These are phyloP conservation scores for Neurospora sp. DNA, from an alignment of 495 filamentous ascomycete species.

Conservation along the genomic window DNA sequence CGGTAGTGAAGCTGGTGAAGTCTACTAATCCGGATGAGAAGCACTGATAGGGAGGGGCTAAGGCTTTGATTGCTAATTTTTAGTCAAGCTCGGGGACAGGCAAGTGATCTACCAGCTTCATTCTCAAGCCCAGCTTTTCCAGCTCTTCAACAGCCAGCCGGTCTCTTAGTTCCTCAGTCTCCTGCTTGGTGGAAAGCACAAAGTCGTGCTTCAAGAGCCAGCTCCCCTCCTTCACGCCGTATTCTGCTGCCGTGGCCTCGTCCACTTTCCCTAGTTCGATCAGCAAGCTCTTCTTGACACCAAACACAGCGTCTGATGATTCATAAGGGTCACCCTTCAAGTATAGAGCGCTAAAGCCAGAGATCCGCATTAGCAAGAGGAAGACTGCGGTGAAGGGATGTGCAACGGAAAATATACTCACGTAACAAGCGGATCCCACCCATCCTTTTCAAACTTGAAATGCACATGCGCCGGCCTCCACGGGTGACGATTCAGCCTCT, in stretches of 20 bases:
- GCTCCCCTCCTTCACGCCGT: conserved; percentile 57
- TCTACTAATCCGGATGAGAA: not conserved
- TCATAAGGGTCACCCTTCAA: conserved; percentile 79
- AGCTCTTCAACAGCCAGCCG: conserved; percentile 65
- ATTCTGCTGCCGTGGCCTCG: conserved; percentile 47
- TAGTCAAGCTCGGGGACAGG: conserved; percentile 56
- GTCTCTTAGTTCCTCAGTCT: conserved; percentile 59
- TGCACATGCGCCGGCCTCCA: conserved; percentile 86
- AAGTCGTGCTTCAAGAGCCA: conserved; percentile 67
- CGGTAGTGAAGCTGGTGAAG: conserved; percentile 41
- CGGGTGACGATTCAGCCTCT: conserved; percentile 60
- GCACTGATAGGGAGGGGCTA: not conserved
- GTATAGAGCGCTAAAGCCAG: conserved; percentile 56
- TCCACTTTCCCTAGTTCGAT: conserved; percentile 60
- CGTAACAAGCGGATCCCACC: conserved; percentile 83
- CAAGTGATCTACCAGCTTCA: conserved; percentile 73
- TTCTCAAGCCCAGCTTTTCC: conserved; percentile 56
- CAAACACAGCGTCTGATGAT: conserved; percentile 85
- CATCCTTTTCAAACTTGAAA: conserved; percentile 83
- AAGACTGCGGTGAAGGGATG: not conserved
- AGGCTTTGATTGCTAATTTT: conserved; percentile 1
- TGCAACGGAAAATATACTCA: conserved; percentile 30
- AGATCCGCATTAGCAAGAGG: not conserved
- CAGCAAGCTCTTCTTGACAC: conserved; percentile 76
- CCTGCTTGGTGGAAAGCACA: conserved; percentile 55